These are phyloP conservation scores for Microsporum canis DNA, from an alignment of 2,329 filamentous ascomycete species.

Conservation along the genomic window DNA sequence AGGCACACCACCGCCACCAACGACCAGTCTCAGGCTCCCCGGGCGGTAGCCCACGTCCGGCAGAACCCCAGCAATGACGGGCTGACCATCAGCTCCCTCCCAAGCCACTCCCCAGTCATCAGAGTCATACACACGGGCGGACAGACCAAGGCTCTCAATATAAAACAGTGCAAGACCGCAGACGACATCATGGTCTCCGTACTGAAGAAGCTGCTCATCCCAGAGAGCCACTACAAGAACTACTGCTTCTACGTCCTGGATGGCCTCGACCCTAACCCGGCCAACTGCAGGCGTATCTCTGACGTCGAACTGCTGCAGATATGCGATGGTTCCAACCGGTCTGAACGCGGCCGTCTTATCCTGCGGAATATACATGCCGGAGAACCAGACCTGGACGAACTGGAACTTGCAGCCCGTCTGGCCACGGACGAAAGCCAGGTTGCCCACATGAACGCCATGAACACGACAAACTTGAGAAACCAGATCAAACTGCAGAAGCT, in stretches of 20 bases:
- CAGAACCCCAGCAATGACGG: slow-evolving; percentile 77
- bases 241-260: slow-evolving; percentile 95
- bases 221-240: slow-evolving; percentile 83
- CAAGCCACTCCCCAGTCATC: slow-evolving; percentile 77
- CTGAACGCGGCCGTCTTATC: slow-evolving; percentile 83
- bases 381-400: slow-evolving; percentile 75
- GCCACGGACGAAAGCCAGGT: slow-evolving; percentile 77
- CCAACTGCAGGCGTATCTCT: slow-evolving; percentile 66
- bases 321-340: slow-evolving; percentile 72
- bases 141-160: slow-evolving; percentile 85
- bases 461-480: slow-evolving; percentile 58
- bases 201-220: slow-evolving; percentile 72
- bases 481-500: slow-evolving; percentile 82
- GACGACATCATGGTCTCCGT: slow-evolving; percentile 90
- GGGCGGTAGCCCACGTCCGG: slow-evolving; percentile 59
- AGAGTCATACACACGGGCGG: slow-evolving; percentile 87
- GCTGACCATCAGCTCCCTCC: slow-evolving; percentile 73
- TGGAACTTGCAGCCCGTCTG: slow-evolving; percentile 78
- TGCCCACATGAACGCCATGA: slow-evolving; percentile 52
- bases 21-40: slow-evolving; percentile 51
- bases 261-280: slow-evolving; percentile 70
- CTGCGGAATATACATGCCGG: slow-evolving; percentile 84
- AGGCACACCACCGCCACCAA: slow-evolving; percentile 51
- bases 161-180: slow-evolving; percentile 78
- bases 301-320: slow-evolving; percentile 85